A percentile compares a stretch with the other conserved stretches of the same genome.
Conservation (phyloP, 345 rosid species). For the Sisymbrium irio region DNA sequence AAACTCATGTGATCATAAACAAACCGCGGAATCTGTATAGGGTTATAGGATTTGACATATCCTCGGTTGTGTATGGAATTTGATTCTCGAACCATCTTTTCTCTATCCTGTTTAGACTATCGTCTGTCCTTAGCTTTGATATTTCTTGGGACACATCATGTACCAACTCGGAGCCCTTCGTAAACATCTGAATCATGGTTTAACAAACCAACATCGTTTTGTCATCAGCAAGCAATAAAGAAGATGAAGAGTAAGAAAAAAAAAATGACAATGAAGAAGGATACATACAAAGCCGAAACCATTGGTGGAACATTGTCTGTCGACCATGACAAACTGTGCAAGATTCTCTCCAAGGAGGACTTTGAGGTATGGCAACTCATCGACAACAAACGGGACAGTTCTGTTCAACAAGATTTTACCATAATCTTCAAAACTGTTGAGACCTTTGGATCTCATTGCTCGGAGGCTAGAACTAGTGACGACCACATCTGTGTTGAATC, state of each 20-base stretch:
- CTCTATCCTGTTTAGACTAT: slow-evolving; percentile 11
- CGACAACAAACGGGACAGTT: slow-evolving; percentile 36
- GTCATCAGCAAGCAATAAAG: background rate
- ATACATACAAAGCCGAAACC: slow-evolving; percentile 42
- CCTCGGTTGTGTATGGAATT: slow-evolving; percentile 7
- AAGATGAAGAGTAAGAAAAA: background rate
- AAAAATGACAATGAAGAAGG: background rate
- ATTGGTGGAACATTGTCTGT: slow-evolving; percentile 28
- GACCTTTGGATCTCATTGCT: background rate
- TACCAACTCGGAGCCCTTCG: slow-evolving; percentile 5
- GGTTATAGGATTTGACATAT: slow-evolving; percentile 17
- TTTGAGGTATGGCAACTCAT: slow-evolving; percentile 46
- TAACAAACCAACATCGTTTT: background rate
- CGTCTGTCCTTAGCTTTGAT: background rate
- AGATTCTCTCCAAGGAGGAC: slow-evolving; percentile 42
- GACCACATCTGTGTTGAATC: background rate
- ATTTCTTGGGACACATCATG: slow-evolving; percentile 20
- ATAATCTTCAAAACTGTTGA: slow-evolving; percentile 21
- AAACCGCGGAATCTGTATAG: slow-evolving; percentile 29
- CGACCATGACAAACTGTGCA: slow-evolving; percentile 30
- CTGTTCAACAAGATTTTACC: slow-evolving; percentile 26
- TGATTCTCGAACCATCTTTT: slow-evolving; percentile 16
- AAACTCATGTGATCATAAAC: slow-evolving; percentile 25
- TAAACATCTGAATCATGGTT: slow-evolving; percentile 27
- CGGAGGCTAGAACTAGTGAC: slow-evolving; percentile 10